A percentile compares a stretch with the other conserved stretches of the same genome.
Conservation (phyloP, 805 yeast genomes). For the Sugiyamaella americana region DNA sequence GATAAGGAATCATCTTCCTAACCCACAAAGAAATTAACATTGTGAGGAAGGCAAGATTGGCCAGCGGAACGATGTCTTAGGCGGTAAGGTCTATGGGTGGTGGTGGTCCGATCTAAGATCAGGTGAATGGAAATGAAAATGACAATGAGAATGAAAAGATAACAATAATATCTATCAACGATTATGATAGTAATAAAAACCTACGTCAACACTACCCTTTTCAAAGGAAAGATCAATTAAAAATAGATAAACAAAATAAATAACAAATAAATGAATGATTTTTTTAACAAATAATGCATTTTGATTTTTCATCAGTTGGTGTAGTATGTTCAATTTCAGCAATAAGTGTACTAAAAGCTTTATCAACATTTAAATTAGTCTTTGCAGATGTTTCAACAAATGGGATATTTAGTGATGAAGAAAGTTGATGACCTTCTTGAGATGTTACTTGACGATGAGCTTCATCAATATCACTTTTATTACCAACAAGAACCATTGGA, state of each 20-base stretch:
- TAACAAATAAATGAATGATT: neutral
- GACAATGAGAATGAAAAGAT: too few relatives aligned
- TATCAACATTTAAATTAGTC: conserved; percentile 10
- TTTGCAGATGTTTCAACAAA: conserved; percentile 76
- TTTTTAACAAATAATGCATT: conserved; percentile 13
- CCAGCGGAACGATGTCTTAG: too few relatives aligned
- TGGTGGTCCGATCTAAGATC: too few relatives aligned
- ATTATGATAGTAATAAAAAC: too few relatives aligned
- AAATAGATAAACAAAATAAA: neutral
- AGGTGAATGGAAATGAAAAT: too few relatives aligned
- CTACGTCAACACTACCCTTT: too few relatives aligned
- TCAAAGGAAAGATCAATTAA: neutral
- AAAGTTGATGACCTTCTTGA: conserved; percentile 56
- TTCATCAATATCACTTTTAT: conserved; percentile 61
- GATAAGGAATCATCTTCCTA: too few relatives aligned
- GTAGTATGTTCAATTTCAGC: conserved; percentile 21
- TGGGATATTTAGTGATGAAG: conserved; percentile 59
- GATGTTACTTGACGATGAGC: conserved; percentile 49
- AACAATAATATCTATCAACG: too few relatives aligned
- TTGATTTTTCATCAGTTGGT: conserved; percentile 10
- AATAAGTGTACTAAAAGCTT: conserved; percentile 22
- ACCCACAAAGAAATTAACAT: too few relatives aligned
- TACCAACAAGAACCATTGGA: conserved; percentile 75
- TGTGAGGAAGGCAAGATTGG: too few relatives aligned
- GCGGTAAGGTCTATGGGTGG: too few relatives aligned